Evolutionary conservation across 345 rosid genomes (phyloP).

Genomic region (Triadica sebifera): DNA sequence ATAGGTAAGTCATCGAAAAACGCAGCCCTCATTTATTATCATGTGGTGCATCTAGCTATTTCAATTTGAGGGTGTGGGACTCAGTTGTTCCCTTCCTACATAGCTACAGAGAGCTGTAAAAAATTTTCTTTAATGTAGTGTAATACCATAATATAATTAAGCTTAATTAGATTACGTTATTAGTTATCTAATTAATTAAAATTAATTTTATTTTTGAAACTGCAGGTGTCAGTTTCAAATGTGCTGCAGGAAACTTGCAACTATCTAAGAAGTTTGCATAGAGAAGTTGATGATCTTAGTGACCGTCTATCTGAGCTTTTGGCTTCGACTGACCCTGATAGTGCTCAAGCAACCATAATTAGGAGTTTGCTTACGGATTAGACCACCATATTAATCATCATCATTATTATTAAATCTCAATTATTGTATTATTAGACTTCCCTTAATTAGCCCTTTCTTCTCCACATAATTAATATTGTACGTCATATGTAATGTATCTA

Average conservation of each 20-base stretch:
- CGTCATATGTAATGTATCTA: neutral
- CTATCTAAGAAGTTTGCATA: slow-evolving; percentile 69
- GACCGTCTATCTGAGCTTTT: slow-evolving; percentile 71
- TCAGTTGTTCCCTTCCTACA: slow-evolving; percentile 44
- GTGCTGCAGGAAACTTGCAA: slow-evolving; percentile 83
- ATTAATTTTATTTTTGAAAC: neutral
- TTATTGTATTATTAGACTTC: neutral
- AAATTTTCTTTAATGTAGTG: neutral
- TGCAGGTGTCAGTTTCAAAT: slow-evolving; percentile 68
- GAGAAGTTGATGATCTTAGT: slow-evolving; percentile 74
- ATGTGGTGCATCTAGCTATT: slow-evolving; percentile 20
- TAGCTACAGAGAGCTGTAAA: neutral
- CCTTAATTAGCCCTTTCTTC: neutral
- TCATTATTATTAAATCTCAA: neutral
- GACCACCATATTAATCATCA: neutral
- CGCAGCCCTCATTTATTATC: slow-evolving; percentile 49
- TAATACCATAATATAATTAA: neutral
- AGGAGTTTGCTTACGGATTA: slow-evolving; percentile 71
- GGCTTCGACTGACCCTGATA: slow-evolving; percentile 60
- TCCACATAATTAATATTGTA: neutral
- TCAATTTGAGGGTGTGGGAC: slow-evolving; percentile 57
- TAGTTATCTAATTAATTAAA: neutral
- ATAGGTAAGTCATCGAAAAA: slow-evolving; percentile 38
- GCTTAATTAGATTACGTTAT: neutral
- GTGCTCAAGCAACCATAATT: slow-evolving; percentile 77